Base-by-base conservation (phyloP, 495 filamentous ascomycete genomes). In the Pseudoneurospora amorphoporcata region DNA sequence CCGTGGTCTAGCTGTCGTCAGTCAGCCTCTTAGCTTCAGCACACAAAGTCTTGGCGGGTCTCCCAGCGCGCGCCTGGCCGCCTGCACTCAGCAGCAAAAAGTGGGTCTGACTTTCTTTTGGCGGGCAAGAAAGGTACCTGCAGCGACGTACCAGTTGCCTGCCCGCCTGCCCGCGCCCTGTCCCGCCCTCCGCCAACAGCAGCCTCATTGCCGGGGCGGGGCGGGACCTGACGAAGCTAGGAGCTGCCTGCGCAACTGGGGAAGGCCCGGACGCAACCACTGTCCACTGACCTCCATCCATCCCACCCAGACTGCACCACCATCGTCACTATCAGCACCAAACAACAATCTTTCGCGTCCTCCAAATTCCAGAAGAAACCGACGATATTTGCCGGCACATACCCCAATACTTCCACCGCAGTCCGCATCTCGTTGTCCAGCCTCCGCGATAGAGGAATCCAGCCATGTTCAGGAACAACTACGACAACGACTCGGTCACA, bases 401-500 rank as follows among this genome's bases (percentile, higher is more conserved):
- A n/a, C 9, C 53, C 47, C 37, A n/a, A 72, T 41, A 40, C 35
- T n/a, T 37, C 69, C 17, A 37, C 72, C 23, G 42, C 69, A 32
- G 47, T 17, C 69, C 39, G 39, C 73, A 19, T 37, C 39, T 9
- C 29, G 47, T 35, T 29, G 9, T 35, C 39, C 39, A 12, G 29
- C 12, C 65, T 3, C 40, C 41, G 12, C 3, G 29, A 65, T 43
- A 39, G 16, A 70, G 39, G 40, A 10, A 19, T 40, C 14, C 69
- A 68, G 19, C 79, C 73, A 99, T 99, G 95, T 99, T 99, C 87
- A 89, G 95, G 84, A 99, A 99, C 86, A 98, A 98, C 84, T 99
- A 99, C 88, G 95, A 99, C 85, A 99, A 98, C 88, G 95, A 99
- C 86, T 94, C 94, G 41, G 95, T 99, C 83, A 99, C 95, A 85